These are phyloP conservation scores for thale cress (Arabidopsis thaliana) DNA, from an alignment of 345 rosid genomes.

Conservation along the genomic window DNA sequence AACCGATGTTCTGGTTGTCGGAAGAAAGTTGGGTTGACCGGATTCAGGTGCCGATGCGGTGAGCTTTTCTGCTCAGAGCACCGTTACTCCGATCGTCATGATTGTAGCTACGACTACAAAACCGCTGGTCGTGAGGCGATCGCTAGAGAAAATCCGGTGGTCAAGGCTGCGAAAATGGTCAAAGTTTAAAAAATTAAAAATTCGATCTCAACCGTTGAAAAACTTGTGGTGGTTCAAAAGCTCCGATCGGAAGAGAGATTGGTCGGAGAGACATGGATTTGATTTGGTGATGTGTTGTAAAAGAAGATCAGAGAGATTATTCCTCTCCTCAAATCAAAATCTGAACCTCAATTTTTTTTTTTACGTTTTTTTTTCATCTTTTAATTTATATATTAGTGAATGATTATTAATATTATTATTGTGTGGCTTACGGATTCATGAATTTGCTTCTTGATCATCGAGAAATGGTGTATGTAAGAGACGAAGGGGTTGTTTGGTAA, in stretches of 20 bases:
- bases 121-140: slow-evolving; percentile 91
- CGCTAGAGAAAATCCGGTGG: slow-evolving; percentile 91
- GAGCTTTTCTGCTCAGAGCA: slow-evolving; percentile 95
- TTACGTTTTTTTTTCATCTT: background rate
- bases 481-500: slow-evolving; percentile 36
- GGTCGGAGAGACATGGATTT: slow-evolving; percentile 41
- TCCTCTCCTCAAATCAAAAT: slow-evolving; percentile 35
- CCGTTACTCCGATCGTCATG: slow-evolving; percentile 94
- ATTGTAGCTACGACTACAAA: slow-evolving; percentile 91
- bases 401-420: slow-evolving; percentile 32
- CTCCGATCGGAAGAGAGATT: slow-evolving; percentile 38
- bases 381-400: slow-evolving; percentile 34
- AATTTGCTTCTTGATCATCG: slow-evolving; percentile 34
- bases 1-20: slow-evolving; percentile 90
- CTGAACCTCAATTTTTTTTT: slow-evolving; percentile 12
- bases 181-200: slow-evolving; percentile 56
- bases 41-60: slow-evolving; percentile 94
- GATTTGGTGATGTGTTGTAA: slow-evolving; percentile 30
- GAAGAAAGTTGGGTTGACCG: slow-evolving; percentile 92
- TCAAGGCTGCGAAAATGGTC: slow-evolving; percentile 94
- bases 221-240: slow-evolving; percentile 35
- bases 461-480: slow-evolving; percentile 21
- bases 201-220: slow-evolving; percentile 23
- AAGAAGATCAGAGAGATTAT: slow-evolving; percentile 31
- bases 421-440: slow-evolving; percentile 36